phyloP scores from a whole-genome alignment of 2,329 filamentous ascomycete species.

The Penicillium fuscoglaucum region DNA sequence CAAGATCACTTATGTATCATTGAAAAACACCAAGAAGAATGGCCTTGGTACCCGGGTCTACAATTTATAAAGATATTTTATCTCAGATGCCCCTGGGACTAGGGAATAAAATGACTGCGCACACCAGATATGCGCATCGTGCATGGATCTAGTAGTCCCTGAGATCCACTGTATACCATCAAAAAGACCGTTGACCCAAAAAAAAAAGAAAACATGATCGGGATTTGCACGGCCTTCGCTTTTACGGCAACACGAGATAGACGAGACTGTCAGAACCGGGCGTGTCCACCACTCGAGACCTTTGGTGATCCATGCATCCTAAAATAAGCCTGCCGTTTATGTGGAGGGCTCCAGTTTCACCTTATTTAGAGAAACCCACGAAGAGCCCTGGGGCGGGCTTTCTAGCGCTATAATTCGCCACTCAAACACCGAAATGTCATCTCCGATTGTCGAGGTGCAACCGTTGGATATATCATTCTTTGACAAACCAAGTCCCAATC shows the following conservation, averaged over 20 bases:
- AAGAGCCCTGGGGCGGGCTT: not conserved
- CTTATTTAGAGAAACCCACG: not conserved
- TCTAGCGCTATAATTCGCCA: not conserved
- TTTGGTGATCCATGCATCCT: not conserved
- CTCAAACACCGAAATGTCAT: not conserved
- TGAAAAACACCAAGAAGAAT: not conserved
- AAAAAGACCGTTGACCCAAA: not conserved
- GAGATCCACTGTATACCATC: conserved; percentile 3
- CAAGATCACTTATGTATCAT: not conserved
- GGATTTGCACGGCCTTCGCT: not conserved
- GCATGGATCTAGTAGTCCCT: conserved; percentile 5
- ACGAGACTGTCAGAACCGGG: not conserved
- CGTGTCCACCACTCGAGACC: not conserved
- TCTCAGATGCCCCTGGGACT: not conserved
- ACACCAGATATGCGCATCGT: not conserved
- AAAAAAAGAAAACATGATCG: not conserved
- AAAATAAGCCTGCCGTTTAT: not conserved
- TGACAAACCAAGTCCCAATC: not conserved
- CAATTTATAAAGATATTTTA: conserved; percentile 2
- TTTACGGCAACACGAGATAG: not conserved
- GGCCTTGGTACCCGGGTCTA: not conserved
- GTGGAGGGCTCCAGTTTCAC: not conserved
- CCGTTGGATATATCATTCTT: conserved; percentile 1
- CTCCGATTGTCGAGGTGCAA: not conserved
- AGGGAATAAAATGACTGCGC: conserved; percentile 3